Conservation (phyloP, 169 alveolate genomes). For the Plasmodium malariae region DNA sequence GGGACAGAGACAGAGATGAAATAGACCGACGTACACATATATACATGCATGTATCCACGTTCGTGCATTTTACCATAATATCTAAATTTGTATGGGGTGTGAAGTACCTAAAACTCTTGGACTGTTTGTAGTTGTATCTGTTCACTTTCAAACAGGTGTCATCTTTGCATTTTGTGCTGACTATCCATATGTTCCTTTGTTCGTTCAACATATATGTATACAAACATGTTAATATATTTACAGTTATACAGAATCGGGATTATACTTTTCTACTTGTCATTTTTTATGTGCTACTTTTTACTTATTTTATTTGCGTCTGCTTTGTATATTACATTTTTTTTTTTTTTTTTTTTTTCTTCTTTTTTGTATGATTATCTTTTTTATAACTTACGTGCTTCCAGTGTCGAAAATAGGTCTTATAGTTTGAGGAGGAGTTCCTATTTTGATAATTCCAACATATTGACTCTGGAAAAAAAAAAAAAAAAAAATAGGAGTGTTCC, state of each 20-base stretch:
- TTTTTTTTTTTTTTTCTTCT: constrained; percentile 46
- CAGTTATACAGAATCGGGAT: not conserved
- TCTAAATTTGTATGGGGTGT: constrained; percentile 72
- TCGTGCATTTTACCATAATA: constrained; percentile 38
- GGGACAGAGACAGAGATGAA: too few species aligned
- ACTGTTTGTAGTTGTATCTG: constrained; percentile 71
- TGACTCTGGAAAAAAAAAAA: constrained; percentile 56
- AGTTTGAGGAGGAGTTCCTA: constrained; percentile 89
- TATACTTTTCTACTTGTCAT: not conserved
- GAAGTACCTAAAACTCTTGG: constrained; percentile 60
- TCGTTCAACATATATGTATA: not conserved
- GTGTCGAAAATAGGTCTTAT: constrained; percentile 89
- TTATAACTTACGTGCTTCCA: constrained; percentile 87
- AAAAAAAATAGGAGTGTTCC: too few species aligned
- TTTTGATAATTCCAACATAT: constrained; percentile 80
- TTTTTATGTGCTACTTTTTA: constrained; percentile 77
- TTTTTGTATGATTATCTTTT: not conserved
- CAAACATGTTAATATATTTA: not conserved
- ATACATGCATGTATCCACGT: not conserved
- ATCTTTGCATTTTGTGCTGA: constrained; percentile 80
- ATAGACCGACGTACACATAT: too few species aligned
- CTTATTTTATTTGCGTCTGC: constrained; percentile 77
- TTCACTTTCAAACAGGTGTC: constrained; percentile 81
- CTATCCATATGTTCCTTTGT: constrained; percentile 83
- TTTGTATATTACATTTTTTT: constrained; percentile 55